These are phyloP conservation scores for Eragrostis tef DNA, from an alignment of 202 grass and related monocot genomes.

Conservation along the genomic window DNA sequence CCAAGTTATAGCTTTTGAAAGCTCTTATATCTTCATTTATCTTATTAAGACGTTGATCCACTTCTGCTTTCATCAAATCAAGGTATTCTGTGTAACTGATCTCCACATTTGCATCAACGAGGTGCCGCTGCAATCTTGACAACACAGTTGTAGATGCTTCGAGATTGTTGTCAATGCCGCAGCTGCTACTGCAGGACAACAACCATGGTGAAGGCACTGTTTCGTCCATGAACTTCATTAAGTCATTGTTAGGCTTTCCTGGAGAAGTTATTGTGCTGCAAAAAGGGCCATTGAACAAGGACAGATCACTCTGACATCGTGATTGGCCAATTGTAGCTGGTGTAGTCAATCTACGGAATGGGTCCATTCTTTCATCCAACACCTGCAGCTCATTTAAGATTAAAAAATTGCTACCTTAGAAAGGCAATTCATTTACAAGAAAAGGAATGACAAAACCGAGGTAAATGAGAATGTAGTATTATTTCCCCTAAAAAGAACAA, in stretches of 20 bases:
- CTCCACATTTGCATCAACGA: constrained; percentile 47
- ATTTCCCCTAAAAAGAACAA: not conserved
- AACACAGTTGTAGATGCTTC: constrained; percentile 46
- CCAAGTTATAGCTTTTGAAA: constrained; percentile 40
- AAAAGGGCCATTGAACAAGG: constrained; percentile 16
- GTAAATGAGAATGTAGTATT: not conserved
- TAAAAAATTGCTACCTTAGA: not conserved
- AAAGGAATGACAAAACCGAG: not conserved
- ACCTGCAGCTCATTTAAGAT: constrained; percentile 44
- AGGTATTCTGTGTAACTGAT: constrained; percentile 47
- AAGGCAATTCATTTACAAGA: not conserved
- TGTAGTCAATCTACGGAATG: constrained; percentile 36
- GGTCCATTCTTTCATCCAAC: constrained; percentile 49
- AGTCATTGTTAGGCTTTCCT: not conserved
- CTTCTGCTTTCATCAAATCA: constrained; percentile 53
- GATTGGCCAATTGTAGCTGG: constrained; percentile 12
- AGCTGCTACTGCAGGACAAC: constrained; percentile 30
- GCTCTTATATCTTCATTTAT: constrained; percentile 54
- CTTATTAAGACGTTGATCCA: constrained; percentile 54
- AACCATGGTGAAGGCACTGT: not conserved
- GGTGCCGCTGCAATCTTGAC: constrained; percentile 36
- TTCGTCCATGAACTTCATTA: constrained; percentile 10
- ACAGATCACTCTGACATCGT: constrained; percentile 13
- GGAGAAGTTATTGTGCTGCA: not conserved
- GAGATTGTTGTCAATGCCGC: constrained; percentile 23